Percentiles rank a stretch among this genome's conserved stretches.
Evolutionary conservation across 345 rosid species (phyloP).

Genomic region (Passiflora organensis): DNA sequence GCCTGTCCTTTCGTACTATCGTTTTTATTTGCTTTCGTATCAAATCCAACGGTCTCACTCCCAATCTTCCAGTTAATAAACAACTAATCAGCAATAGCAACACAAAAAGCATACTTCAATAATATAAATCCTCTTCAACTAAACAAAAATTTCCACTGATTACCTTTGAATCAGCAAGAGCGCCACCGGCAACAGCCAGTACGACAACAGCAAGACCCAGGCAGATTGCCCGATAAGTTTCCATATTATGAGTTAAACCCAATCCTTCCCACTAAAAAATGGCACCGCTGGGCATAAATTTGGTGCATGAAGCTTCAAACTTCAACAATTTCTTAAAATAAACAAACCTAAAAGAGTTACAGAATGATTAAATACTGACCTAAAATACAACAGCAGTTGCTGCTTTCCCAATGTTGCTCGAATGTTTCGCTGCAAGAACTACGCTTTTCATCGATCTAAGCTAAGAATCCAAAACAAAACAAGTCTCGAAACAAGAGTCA

Average conservation of each 20-base stretch:
- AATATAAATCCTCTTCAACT: neutral
- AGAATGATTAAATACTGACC: neutral
- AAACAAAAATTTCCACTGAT: constrained; percentile 2
- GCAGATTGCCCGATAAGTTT: constrained; percentile 19
- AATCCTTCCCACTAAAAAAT: constrained; percentile 24
- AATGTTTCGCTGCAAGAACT: too few species aligned
- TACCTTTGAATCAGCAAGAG: constrained; percentile 40
- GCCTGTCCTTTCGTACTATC: constrained; percentile 16
- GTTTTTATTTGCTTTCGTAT: constrained; percentile 14
- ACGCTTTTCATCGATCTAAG: constrained; percentile 16
- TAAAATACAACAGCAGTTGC: neutral
- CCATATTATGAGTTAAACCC: constrained; percentile 33
- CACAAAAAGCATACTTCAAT: neutral
- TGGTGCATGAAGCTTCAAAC: neutral
- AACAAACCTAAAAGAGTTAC: neutral
- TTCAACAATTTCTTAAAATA: neutral
- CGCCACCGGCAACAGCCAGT: constrained; percentile 22
- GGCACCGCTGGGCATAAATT: constrained; percentile 10
- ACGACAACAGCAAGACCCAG: constrained; percentile 37
- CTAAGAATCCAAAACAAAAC: neutral
- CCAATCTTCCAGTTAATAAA: constrained; percentile 20
- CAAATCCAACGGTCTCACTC: constrained; percentile 11
- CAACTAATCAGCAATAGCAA: neutral
- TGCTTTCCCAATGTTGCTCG: too few species aligned
- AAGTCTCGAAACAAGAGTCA: too few species aligned